Evolutionary conservation across 495 filamentous ascomycete genomes (phyloP).

Genomic region (Trichoderma erinaceum): DNA sequence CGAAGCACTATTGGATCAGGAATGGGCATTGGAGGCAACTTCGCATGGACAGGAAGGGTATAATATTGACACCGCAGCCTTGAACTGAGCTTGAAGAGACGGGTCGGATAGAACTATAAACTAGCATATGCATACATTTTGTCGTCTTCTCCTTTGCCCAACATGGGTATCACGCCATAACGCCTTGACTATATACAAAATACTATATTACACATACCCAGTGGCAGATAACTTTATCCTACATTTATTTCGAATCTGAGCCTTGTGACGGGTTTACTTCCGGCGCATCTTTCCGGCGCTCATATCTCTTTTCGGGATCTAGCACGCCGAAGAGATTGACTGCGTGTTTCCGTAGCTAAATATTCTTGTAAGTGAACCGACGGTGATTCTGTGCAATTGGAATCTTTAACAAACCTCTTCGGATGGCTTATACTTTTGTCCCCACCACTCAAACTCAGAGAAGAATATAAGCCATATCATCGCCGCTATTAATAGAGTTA

Average conservation of each 20-base stretch:
- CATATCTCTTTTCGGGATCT: constrained; percentile 20
- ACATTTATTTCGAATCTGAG: constrained; percentile 8
- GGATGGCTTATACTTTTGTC: constrained; percentile 17
- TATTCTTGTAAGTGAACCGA: not conserved
- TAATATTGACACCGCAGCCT: not conserved
- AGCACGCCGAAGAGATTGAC: constrained; percentile 26
- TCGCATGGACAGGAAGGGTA: constrained; percentile 54
- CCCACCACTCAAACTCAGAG: constrained; percentile 17
- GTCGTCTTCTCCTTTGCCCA: not conserved
- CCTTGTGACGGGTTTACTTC: not conserved
- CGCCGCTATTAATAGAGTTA: constrained; percentile 2
- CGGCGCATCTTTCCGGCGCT: constrained; percentile 18
- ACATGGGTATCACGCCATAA: constrained; percentile 11
- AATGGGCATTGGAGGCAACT: constrained; percentile 49
- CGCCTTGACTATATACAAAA: constrained; percentile 9
- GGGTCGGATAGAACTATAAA: constrained; percentile 16
- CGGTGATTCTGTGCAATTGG: not conserved
- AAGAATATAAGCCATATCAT: constrained; percentile 16
- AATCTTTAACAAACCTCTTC: constrained; percentile 13
- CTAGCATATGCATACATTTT: constrained; percentile 4
- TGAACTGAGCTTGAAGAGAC: not conserved
- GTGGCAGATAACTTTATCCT: not conserved
- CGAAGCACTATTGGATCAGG: constrained; percentile 35
- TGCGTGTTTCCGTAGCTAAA: constrained; percentile 25
- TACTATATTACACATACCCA: not conserved